These are phyloP conservation scores for Botrytis tulipae DNA, from an alignment of 2,329 filamentous ascomycete genomes.

Conservation along the genomic window DNA sequence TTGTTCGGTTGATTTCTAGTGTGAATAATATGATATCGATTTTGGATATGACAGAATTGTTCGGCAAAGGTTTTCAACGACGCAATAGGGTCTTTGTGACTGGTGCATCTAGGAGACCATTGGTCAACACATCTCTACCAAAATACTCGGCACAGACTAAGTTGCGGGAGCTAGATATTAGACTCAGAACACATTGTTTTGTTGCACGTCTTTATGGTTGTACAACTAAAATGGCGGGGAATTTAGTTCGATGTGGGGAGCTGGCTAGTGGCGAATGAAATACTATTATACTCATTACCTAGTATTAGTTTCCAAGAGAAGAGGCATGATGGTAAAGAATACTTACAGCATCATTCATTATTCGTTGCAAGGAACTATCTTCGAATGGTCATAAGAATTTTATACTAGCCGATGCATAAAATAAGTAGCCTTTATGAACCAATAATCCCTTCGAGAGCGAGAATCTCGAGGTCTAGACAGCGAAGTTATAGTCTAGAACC, in stretches of 20 bases:
- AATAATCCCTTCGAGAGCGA: neutral
- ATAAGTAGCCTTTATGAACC: neutral
- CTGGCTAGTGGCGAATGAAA: neutral
- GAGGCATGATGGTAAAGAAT: neutral
- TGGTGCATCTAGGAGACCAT: neutral
- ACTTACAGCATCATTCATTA: neutral
- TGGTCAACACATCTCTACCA: neutral
- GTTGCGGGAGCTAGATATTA: constrained; percentile 5
- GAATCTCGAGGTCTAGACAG: neutral
- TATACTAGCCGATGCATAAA: neutral
- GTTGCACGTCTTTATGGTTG: neutral
- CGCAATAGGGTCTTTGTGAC: neutral
- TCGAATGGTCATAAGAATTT: neutral
- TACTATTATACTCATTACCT: neutral
- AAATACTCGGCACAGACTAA: neutral
- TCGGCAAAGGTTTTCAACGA: neutral
- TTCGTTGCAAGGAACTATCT: neutral
- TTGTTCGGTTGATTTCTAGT: neutral
- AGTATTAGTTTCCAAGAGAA: neutral
- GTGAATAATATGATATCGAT: neutral
- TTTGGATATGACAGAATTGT: neutral
- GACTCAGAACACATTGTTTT: neutral
- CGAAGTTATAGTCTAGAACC: neutral
- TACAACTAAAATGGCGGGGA: neutral
- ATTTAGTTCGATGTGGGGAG: neutral